Evolutionary conservation across 208 protist genomes (phyloP).

Genomic region (Leishmania aethiopica): DNA sequence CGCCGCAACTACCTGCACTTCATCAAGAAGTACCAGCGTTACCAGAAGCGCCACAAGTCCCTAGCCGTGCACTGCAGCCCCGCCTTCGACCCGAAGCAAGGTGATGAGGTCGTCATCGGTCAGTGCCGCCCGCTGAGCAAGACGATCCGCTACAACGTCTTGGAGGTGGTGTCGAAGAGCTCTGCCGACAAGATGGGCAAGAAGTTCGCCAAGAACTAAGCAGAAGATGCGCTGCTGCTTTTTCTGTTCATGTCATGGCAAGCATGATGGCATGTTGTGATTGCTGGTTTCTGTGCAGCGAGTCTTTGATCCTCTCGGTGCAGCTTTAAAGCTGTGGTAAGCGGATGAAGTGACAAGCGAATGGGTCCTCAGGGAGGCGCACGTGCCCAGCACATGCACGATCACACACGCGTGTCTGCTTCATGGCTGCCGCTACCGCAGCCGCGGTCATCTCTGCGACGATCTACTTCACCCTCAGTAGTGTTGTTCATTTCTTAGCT

Average conservation of each 20-base stretch:
- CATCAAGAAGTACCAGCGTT: slow-evolving; percentile 99
- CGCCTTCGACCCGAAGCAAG: slow-evolving; percentile 97
- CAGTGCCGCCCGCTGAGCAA: slow-evolving; percentile 99
- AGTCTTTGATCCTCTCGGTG: slow-evolving; percentile 1
- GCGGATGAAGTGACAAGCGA: background rate
- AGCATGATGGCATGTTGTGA: background rate
- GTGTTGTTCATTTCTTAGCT: background rate
- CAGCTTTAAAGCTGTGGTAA: background rate
- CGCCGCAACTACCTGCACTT: slow-evolving; percentile 99
- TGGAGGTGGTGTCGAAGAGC: slow-evolving; percentile 93
- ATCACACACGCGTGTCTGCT: background rate
- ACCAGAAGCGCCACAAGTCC: slow-evolving; percentile 99
- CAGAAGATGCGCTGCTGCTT: background rate
- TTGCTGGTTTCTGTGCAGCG: slow-evolving; percentile 6
- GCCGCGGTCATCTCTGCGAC: background rate
- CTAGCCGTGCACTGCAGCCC: slow-evolving; percentile 99
- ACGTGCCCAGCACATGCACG: background rate
- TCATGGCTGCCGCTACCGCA: background rate
- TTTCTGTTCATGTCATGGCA: background rate
- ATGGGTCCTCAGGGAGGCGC: background rate
- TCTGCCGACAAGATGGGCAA: slow-evolving; percentile 86
- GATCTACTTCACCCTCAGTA: background rate
- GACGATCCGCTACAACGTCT: slow-evolving; percentile 99
- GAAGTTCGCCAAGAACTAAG: slow-evolving; percentile 89
- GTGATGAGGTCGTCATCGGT: slow-evolving; percentile 99